phyloP scores from a whole-genome alignment of 192 early-diverging fungal species.

The Podila verticillata region DNA sequence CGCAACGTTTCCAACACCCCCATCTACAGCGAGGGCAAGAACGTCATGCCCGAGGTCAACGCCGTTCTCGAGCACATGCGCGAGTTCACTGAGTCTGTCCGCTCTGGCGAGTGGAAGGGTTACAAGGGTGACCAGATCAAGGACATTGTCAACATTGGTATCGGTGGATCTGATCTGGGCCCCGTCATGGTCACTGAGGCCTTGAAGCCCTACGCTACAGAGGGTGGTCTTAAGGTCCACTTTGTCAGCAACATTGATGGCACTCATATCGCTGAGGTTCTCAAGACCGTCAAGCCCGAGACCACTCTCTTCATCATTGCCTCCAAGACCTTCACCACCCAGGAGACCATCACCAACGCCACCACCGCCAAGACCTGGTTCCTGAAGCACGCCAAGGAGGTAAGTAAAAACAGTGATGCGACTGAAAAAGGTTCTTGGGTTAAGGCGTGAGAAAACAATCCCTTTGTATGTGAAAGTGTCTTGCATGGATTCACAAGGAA shows the following conservation, averaged over 20 bases:
- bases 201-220: slow-evolving; percentile 89
- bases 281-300: slow-evolving; percentile 88
- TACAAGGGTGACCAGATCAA: slow-evolving; percentile 95
- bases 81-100: slow-evolving; percentile 81
- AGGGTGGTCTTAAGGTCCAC: slow-evolving; percentile 79
- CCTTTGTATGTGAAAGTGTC: too few relatives aligned
- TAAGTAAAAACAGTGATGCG: slow-evolving; percentile 47
- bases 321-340: slow-evolving; percentile 98
- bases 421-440: too few relatives aligned
- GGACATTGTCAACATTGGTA: slow-evolving; percentile 98
- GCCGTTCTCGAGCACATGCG: slow-evolving; percentile 95
- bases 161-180: slow-evolving; percentile 97
- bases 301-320: slow-evolving; percentile 95
- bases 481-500: too few relatives aligned
- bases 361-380: slow-evolving; percentile 95
- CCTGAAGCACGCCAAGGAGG: slow-evolving; percentile 84
- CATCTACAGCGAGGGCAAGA: slow-evolving; percentile 86
- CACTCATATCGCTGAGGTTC: slow-evolving; percentile 93
- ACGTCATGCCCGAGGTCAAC: slow-evolving; percentile 97
- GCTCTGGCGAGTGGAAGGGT: slow-evolving; percentile 93
- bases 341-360: slow-evolving; percentile 98
- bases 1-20: slow-evolving; percentile 88
- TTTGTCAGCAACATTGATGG: slow-evolving; percentile 99
- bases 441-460: not conserved
- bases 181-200: slow-evolving; percentile 99